Evolutionary conservation across 805 yeast species (phyloP), one percentile per base, ranked within the genome.

Genomic region (Sungouiozyma ichnusensis): DNA sequence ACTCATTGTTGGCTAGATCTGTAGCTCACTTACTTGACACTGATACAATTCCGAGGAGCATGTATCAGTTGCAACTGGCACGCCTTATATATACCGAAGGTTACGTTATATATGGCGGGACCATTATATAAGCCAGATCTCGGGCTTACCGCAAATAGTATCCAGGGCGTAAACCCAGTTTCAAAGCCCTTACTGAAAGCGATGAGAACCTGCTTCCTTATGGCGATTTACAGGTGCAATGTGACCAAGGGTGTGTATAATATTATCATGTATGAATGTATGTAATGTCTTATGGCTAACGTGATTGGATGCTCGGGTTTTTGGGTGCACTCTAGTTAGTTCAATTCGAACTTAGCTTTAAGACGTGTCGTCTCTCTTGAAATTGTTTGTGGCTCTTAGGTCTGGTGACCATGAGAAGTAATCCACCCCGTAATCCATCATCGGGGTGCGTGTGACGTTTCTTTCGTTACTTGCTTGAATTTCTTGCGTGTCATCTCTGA

Each of bases 331-430:
- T n/a, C n/a, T n/a, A n/a, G n/a, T n/a, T n/a, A n/a, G n/a, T n/a
- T n/a, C n/a, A n/a, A n/a, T n/a, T n/a, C n/a, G n/a, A n/a, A n/a
- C n/a, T n/a, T n/a, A n/a, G n/a, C n/a, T n/a, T n/a, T n/a, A n/a
- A n/a, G n/a, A n/a, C n/a, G n/a, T n/a, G n/a, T n/a, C n/a, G n/a
- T 24, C 29, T 24, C 29, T 24, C 29, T 24, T 24, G 29, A 24
- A 24, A 11, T 24, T 24, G 11, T 11, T 24, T 6, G 29, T 24
- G 29, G 29, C 29, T 11, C 15, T 20, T 3, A 38, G 8, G 14
- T 41, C 46, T 18, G 63, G 63, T 14, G 63, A 58, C 63, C 63
- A 58, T 37, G 45, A 43, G 39, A 58, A 58, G 27, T 50, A 48
- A 39, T 55, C 49, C 0, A 56, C 53, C 2, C 62, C 59, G 38